These are phyloP conservation scores for Agaricus subrufescens DNA, from an alignment of 768 basidiomycete genomes.

Conservation along the genomic window DNA sequence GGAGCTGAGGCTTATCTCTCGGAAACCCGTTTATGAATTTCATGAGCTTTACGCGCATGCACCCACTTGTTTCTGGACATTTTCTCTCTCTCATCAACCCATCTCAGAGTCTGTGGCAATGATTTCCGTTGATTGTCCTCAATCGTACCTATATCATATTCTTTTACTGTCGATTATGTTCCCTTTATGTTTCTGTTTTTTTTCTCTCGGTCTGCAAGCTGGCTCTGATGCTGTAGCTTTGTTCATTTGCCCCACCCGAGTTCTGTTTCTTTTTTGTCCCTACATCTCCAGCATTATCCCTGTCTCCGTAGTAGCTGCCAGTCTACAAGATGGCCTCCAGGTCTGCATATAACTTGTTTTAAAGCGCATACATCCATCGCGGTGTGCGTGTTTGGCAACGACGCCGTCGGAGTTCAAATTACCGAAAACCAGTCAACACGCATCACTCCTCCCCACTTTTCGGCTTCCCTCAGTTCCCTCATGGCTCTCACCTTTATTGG, in stretches of 20 bases:
- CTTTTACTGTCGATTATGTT: too few species aligned
- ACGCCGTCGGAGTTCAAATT: constrained; percentile 21
- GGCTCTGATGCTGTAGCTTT: too few species aligned
- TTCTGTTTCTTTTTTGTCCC: too few species aligned
- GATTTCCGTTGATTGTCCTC: background rate
- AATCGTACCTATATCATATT: too few species aligned
- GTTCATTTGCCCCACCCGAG: too few species aligned
- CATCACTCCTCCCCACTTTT: constrained; percentile 13
- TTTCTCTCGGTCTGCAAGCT: too few species aligned
- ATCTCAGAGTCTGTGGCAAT: background rate
- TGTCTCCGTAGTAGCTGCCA: too few species aligned
- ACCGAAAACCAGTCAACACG: constrained; percentile 24
- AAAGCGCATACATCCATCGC: background rate
- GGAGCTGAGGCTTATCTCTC: background rate
- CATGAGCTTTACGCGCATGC: constrained; percentile 7
- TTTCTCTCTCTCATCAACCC: background rate
- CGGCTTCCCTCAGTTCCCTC: constrained; percentile 14
- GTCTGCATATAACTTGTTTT: too few species aligned
- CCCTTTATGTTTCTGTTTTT: too few species aligned
- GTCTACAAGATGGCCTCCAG: too few species aligned
- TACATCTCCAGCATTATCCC: too few species aligned
- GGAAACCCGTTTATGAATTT: background rate
- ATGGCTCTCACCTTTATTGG: constrained; percentile 80
- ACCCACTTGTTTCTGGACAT: constrained; percentile 2
- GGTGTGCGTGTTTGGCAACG: constrained; percentile 4